Base-by-base conservation (phyloP, 1,284 basidiomycete genomes). In the Ustilago curta region DNA sequence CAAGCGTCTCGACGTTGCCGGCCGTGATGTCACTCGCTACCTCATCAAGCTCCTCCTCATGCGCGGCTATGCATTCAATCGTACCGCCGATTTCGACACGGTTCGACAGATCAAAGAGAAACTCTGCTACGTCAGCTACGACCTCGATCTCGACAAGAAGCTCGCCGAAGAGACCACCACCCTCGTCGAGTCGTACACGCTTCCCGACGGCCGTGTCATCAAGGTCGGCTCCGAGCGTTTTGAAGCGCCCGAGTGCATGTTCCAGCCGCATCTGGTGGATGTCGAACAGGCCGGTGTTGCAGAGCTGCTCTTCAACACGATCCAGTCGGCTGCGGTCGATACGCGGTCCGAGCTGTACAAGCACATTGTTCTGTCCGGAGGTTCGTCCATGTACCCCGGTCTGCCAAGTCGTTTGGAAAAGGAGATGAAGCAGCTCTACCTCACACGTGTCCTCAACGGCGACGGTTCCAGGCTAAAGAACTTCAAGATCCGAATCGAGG, bases 181-280 rank as follows among this genome's bases (percentile, higher is more conserved):
- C 2, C 88, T 99, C 11, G 95, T 98, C 6, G 97, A 99, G 87
- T 95, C 88, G 85, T 99, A 99, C 86, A 96, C 93, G 92, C 91
- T 99, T 29, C 97, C 97, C 2, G 96, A 99, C 83, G 97, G 97
- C 2, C 92, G 97, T 48, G 90, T 89, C 32, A 97, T 99, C 89
- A 97, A 97, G 88, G 94, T 99, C 59, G 97, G 96, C 27, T 94
- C 94, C 2, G 97, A 99, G 85, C 91, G 97, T n/a, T 99, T 97
- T 85, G 94, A 97, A 86, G 97, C 96, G n/a, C 97, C 97, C 12
- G 97, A 99, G 86, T 99, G 97, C 87, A 95, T 99, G 93, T 99
- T 99, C 91, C 95, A 99, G 86, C 97, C 97, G 25, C 94, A 97
- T 86, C 89, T 99, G 8, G 94, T 99, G 57, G 97, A 99, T 77